Evolutionary conservation across 306 rosid genomes (phyloP), one percentile per base, ranked within the genome.

Genomic region (Gynostemma pentaphyllum): DNA sequence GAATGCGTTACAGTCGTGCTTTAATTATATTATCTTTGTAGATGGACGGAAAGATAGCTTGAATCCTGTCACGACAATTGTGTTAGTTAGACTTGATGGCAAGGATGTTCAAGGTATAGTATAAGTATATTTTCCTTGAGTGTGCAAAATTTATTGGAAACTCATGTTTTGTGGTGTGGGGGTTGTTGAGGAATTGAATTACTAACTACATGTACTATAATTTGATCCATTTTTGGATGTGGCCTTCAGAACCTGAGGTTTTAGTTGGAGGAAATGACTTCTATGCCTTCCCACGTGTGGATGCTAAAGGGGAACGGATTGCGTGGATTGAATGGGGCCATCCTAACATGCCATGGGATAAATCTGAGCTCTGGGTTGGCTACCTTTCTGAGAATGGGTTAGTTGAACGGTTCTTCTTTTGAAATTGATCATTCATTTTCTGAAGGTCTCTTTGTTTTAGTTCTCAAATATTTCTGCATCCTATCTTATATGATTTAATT

Each of bases 321-420:
- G 95, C 97, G 42, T 92, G 99, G 99, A 84, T 92, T 67, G 95
- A 92, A 74, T 92, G 99, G 97, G 61, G 67, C 70, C 99, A 84
- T 74, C 99, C 99, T 68, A 79, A 84, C 80, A 88, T 92, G 99
- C 97, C 87, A 8, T 88, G 99, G 99, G 99, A 94, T 80, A 85
- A 57, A 78, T 64, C 99, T 66, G 84, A 94, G 75, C 95, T 94
- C 62, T 88, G 97, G 95, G 95, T 94, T 75, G 97, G 99, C 44
- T 86, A 88, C 79, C 67, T 88, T 36, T 84, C 95, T 53, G 97
- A 86, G 48, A 81, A 81, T 10, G 99, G 99, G 99, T 92, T 76
- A 74, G 88, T 26, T 55, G 40, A 74, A 61, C 66, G 29, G 16
- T 56, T 45, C 71, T 29, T 56, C 45, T 74, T 64, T 5, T 22